phyloP scores from a whole-genome alignment of 352 stramenopile genomes.

The Globisporangium sylvaticum region DNA sequence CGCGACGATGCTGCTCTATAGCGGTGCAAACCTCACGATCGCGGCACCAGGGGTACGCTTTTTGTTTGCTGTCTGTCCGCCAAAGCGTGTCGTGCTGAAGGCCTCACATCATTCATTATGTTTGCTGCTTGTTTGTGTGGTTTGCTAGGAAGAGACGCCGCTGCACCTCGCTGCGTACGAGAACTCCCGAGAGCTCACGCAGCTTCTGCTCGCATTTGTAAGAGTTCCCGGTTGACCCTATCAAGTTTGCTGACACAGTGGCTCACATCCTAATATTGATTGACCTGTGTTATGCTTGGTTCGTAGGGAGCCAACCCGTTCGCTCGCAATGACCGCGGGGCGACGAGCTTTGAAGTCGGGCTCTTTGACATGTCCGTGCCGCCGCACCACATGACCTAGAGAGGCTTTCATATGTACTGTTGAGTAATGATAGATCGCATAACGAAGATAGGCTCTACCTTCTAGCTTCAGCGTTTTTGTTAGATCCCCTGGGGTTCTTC shows the following conservation, averaged over 20 bases:
- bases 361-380: constrained; percentile 35
- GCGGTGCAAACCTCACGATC: constrained; percentile 26
- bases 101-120: too few species aligned
- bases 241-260: neutral
- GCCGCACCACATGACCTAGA: constrained; percentile 31
- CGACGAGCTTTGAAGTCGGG: constrained; percentile 29
- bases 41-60: constrained; percentile 23
- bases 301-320: constrained; percentile 30
- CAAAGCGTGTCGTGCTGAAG: neutral
- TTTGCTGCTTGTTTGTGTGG: neutral
- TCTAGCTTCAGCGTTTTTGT: neutral
- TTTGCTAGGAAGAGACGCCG: constrained; percentile 20
- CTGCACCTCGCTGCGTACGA: constrained; percentile 33
- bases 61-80: neutral
- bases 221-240: neutral
- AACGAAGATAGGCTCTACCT: neutral
- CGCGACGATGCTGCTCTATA: constrained; percentile 26
- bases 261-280: neutral
- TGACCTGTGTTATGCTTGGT: neutral
- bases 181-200: constrained; percentile 28
- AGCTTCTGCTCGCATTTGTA: constrained; percentile 30
- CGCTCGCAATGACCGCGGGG: constrained; percentile 27
- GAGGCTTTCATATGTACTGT: neutral
- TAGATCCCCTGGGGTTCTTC: neutral
- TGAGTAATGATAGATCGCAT: neutral